phyloP scores from a whole-genome alignment of 2,329 filamentous ascomycete genomes.

The Neopestalotiopsis rosae region DNA sequence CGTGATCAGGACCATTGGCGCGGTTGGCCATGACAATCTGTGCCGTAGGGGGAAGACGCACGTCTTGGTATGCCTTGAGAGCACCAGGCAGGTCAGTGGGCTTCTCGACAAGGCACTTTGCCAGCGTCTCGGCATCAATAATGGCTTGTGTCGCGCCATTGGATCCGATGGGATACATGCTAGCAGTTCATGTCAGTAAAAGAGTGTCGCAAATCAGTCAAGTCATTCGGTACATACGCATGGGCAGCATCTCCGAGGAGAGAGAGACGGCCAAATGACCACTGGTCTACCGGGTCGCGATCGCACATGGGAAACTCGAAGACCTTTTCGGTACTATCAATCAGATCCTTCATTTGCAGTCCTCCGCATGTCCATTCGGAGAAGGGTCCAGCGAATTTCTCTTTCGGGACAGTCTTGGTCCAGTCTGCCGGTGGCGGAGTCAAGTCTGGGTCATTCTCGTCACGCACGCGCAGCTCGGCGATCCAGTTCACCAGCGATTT shows the following conservation, averaged over 20 bases:
- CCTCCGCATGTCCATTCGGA: conserved; percentile 47
- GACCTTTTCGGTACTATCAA: conserved; percentile 45
- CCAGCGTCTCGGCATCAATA: conserved; percentile 46
- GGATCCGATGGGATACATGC: conserved; percentile 48
- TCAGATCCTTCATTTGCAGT: conserved; percentile 46
- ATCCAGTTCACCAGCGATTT: conserved; percentile 52
- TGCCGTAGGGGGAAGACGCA: conserved; percentile 46
- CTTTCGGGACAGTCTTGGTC: conserved; percentile 46
- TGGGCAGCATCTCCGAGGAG: conserved; percentile 22
- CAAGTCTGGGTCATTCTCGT: conserved; percentile 45
- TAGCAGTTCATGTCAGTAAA: not conserved
- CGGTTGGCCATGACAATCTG: conserved; percentile 52
- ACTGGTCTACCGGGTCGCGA: conserved; percentile 28
- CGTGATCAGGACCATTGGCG: conserved; percentile 51
- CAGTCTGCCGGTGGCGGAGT: conserved; percentile 50
- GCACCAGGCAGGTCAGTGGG: conserved; percentile 35
- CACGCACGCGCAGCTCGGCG: conserved; percentile 47
- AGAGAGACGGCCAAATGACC: conserved; percentile 14
- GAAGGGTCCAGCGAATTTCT: conserved; percentile 44
- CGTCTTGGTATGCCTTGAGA: conserved; percentile 43
- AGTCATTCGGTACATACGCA: not conserved
- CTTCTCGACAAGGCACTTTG: conserved; percentile 35
- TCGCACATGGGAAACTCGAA: conserved; percentile 54
- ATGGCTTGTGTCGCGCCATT: conserved; percentile 51
- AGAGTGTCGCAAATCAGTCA: not conserved